A percentile compares a stretch with the other conserved stretches of the same genome.
phyloP scores from a whole-genome alignment of 164 flowering plant genomes.

The Stephania yunnanensis region DNA sequence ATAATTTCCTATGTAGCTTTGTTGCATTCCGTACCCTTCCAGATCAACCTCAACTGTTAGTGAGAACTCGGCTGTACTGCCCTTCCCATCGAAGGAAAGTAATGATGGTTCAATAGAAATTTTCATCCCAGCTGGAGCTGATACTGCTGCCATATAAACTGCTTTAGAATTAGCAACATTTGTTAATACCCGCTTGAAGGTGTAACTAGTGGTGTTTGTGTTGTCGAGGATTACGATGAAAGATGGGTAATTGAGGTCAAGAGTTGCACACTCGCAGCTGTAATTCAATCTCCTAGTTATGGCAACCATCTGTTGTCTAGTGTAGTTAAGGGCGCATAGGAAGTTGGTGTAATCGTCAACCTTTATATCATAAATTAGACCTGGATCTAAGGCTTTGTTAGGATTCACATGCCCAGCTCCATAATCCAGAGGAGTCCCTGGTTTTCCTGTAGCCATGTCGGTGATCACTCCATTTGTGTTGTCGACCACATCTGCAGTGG shows the following conservation, averaged over 20 bases:
- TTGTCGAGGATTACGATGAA: constrained; percentile 22
- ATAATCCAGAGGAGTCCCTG: constrained; percentile 30
- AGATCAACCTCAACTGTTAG: constrained; percentile 7
- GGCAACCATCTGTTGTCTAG: constrained; percentile 17
- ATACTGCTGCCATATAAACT: constrained; percentile 14
- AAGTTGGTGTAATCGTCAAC: constrained; percentile 25
- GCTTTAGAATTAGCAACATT: constrained; percentile 13
- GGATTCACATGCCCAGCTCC: constrained; percentile 40
- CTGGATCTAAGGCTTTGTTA: constrained; percentile 38
- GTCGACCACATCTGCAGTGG: constrained; percentile 12
- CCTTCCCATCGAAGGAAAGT: constrained; percentile 5
- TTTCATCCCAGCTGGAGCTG: constrained; percentile 15
- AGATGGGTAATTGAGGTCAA: constrained; percentile 31
- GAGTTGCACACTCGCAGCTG: constrained; percentile 18
- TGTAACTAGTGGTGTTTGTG: constrained; percentile 15
- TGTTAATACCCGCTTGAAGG: constrained; percentile 21
- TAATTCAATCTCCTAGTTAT: constrained; percentile 20
- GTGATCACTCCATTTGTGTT: constrained; percentile 11
- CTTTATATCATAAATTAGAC: constrained; percentile 33
- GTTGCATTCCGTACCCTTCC: constrained; percentile 1
- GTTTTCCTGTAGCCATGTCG: constrained; percentile 15
- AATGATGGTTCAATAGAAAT: constrained; percentile 9
- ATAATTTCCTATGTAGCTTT: constrained; percentile 16
- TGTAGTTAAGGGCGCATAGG: constrained; percentile 32
- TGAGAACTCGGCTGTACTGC: constrained; percentile 10